Conservation (phyloP, 169 alveolate species). For the Plasmodium vinckei region DNA sequence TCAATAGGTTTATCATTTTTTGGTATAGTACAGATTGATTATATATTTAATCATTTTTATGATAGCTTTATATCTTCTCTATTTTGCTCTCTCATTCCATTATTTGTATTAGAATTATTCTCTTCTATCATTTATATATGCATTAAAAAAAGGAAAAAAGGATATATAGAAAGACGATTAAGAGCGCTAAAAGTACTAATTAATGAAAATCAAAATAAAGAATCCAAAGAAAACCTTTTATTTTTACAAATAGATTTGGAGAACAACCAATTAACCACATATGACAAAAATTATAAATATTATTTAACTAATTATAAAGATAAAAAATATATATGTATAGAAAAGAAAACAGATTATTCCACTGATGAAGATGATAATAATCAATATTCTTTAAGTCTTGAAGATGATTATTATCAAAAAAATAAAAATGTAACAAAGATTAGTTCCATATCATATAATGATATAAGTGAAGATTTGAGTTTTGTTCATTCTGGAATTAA, state of each 20-base stretch:
- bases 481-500: constrained; percentile 64
- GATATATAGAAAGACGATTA: constrained; percentile 44
- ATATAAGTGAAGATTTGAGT: constrained; percentile 51
- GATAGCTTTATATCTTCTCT: constrained; percentile 23
- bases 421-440: constrained; percentile 3
- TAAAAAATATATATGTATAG: constrained; percentile 69
- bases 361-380: constrained; percentile 12
- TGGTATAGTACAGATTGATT: constrained; percentile 16
- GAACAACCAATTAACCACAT: constrained; percentile 53
- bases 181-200: constrained; percentile 30
- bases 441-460: constrained; percentile 16
- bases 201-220: constrained; percentile 7
- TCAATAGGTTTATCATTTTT: constrained; percentile 16
- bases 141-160: constrained; percentile 41
- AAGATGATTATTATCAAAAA: not conserved
- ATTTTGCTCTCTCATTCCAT: constrained; percentile 28
- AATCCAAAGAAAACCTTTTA: constrained; percentile 13
- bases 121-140: constrained; percentile 30
- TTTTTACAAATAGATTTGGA: constrained; percentile 69
- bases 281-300: constrained; percentile 41
- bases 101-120: constrained; percentile 37
- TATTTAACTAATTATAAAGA: constrained; percentile 62
- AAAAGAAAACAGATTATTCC: constrained; percentile 54
- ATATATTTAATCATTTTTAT: constrained; percentile 49
- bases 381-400: not conserved